Evolutionary conservation across 495 filamentous ascomycete species (phyloP).

Genomic region (Aspergillus funiculosus): DNA sequence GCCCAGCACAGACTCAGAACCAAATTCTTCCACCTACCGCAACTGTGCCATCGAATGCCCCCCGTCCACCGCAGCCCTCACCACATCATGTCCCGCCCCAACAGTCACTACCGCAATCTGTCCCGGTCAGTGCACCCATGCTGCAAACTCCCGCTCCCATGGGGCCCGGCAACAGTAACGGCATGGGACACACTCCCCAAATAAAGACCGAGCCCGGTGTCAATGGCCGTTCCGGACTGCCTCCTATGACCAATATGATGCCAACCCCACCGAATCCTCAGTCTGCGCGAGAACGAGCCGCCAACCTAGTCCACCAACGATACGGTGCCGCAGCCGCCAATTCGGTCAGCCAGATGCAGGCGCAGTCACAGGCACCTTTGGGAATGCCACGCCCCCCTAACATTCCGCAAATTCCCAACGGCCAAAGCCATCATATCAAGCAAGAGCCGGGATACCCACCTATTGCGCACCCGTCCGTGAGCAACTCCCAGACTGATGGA

Average conservation of each 20-base stretch:
- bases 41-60: constrained; percentile 58
- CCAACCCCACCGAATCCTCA: constrained; percentile 36
- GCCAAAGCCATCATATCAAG: constrained; percentile 42
- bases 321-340: constrained; percentile 66
- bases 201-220: constrained; percentile 75
- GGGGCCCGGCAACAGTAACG: constrained; percentile 15
- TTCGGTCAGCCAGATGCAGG: constrained; percentile 61
- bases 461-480: constrained; percentile 30
- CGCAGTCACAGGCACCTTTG: constrained; percentile 33
- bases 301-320: constrained; percentile 58
- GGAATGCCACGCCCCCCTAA: constrained; percentile 38
- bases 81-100: constrained; percentile 30
- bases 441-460: constrained; percentile 45
- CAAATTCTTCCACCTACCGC: constrained; percentile 38
- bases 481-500: constrained; percentile 67
- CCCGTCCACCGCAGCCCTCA: constrained; percentile 30
- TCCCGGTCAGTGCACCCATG: constrained; percentile 19
- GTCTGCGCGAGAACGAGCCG: constrained; percentile 61
- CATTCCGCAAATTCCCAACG: constrained; percentile 39
- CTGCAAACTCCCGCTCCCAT: constrained; percentile 21
- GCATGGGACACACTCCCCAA: constrained; percentile 40
- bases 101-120: constrained; percentile 30
- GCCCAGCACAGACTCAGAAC: constrained; percentile 28
- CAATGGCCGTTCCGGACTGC: constrained; percentile 42
- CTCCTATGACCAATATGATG: constrained; percentile 34